phyloP scores from a whole-genome alignment of 1,284 basidiomycete genomes.

The Ceraceosorus guamensis region DNA sequence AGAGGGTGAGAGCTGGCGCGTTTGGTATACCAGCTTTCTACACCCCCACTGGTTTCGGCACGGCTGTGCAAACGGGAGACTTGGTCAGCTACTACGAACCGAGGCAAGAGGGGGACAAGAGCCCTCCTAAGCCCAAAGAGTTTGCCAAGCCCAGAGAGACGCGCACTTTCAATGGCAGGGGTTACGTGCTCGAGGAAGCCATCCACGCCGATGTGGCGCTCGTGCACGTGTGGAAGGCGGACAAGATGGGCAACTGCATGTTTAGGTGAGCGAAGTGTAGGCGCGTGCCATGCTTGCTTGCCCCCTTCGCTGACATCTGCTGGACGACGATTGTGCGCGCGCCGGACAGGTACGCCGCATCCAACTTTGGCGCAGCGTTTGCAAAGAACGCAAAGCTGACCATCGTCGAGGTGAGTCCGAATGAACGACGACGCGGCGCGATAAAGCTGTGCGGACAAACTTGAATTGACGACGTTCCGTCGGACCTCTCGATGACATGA shows the following conservation, averaged over 20 bases:
- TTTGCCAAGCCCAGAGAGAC: conserved; percentile 60
- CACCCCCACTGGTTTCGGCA: conserved; percentile 71
- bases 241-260: conserved; percentile 58
- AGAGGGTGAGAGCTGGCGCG: conserved; percentile 81
- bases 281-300: not conserved
- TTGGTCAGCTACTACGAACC: conserved; percentile 48
- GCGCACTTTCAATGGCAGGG: conserved; percentile 69
- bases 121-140: conserved; percentile 37
- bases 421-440: too few relatives aligned
- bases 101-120: conserved; percentile 17
- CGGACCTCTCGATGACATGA: too few relatives aligned
- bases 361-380: conserved; percentile 41
- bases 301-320: not conserved
- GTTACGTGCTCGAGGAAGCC: conserved; percentile 79
- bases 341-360: conserved; percentile 23
- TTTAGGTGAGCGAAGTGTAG: conserved; percentile 47
- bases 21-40: conserved; percentile 94
- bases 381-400: conserved; percentile 43
- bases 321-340: not conserved
- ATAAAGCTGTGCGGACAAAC: too few relatives aligned
- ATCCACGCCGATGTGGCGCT: conserved; percentile 82
- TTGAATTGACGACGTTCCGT: too few relatives aligned
- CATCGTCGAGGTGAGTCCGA: conserved; percentile 25
- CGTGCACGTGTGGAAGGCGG: conserved; percentile 88
- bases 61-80: conserved; percentile 50